Percentiles rank a stretch among this genome's conserved stretches.
phyloP scores from a whole-genome alignment of 140 eudicot species.

The Eryngium alpinum region DNA sequence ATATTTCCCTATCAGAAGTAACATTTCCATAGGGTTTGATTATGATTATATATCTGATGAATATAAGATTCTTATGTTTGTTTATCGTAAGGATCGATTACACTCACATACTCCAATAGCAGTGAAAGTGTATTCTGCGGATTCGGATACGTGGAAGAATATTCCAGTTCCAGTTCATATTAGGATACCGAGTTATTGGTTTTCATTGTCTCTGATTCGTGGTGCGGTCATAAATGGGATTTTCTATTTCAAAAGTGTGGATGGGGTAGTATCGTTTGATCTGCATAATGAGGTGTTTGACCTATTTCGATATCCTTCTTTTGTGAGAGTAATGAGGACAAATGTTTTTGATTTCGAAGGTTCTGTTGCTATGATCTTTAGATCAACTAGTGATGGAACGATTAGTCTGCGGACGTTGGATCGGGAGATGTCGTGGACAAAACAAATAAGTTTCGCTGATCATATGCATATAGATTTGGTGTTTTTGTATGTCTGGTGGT shows the following conservation, averaged over 20 bases:
- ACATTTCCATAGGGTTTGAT: neutral
- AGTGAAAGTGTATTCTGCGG: neutral
- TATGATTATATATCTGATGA: neutral
- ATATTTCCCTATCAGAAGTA: too few species aligned
- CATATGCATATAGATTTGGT: too few species aligned
- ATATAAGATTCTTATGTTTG: neutral
- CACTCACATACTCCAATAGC: neutral
- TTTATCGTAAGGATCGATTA: neutral
- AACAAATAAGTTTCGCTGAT: neutral
- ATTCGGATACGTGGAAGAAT: neutral
- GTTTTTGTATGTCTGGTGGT: too few species aligned
- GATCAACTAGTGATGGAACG: neutral
- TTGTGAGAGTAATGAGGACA: neutral
- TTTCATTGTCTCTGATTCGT: neutral
- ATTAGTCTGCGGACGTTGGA: neutral
- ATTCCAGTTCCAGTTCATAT: neutral
- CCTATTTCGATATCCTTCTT: neutral
- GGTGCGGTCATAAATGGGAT: neutral
- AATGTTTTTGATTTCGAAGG: neutral
- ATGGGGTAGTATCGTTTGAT: neutral
- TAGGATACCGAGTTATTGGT: too few species aligned
- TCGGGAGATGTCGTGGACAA: neutral
- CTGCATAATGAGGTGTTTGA: neutral
- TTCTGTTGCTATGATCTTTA: neutral
- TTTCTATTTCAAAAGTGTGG: neutral